These are phyloP conservation scores for Isatis lusitanica DNA, from an alignment of 441 rosid genomes.

Conservation along the genomic window DNA sequence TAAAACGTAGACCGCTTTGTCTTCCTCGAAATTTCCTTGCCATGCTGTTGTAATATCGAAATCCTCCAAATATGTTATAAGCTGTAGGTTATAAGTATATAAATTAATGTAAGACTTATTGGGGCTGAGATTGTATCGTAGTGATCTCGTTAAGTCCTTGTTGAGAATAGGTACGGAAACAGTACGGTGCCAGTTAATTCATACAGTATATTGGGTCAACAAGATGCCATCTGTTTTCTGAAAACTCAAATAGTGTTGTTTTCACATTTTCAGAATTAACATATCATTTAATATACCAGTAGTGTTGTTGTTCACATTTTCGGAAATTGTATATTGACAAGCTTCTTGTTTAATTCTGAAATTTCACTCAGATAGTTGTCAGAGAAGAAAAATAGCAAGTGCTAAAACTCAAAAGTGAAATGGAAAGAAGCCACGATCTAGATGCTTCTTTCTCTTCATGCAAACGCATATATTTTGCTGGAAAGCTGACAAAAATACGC, in stretches of 20 bases:
- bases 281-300: too few relatives aligned
- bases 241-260: neutral
- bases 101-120: neutral
- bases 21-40: slow-evolving; percentile 28
- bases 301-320: neutral
- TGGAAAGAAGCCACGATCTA: slow-evolving; percentile 28
- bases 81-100: too few relatives aligned
- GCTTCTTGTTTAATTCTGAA: neutral
- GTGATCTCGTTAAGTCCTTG: slow-evolving; percentile 14
- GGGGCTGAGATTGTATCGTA: neutral
- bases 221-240: neutral
- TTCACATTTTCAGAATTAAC: neutral
- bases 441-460: slow-evolving; percentile 34
- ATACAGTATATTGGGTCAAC: slow-evolving; percentile 1
- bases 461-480: slow-evolving; percentile 29
- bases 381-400: neutral
- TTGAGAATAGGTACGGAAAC: slow-evolving; percentile 24
- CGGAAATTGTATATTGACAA: neutral
- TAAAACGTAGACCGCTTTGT: neutral
- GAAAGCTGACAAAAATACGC: slow-evolving; percentile 32
- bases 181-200: slow-evolving; percentile 13
- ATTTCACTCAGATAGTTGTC: neutral
- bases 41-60: slow-evolving; percentile 19
- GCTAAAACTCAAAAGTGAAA: slow-evolving; percentile 13
- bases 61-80: neutral